Evolutionary conservation across 768 basidiomycete genomes (phyloP), one percentile per base, ranked within the genome.

Genomic region (Fistulinella prunicolor): DNA sequence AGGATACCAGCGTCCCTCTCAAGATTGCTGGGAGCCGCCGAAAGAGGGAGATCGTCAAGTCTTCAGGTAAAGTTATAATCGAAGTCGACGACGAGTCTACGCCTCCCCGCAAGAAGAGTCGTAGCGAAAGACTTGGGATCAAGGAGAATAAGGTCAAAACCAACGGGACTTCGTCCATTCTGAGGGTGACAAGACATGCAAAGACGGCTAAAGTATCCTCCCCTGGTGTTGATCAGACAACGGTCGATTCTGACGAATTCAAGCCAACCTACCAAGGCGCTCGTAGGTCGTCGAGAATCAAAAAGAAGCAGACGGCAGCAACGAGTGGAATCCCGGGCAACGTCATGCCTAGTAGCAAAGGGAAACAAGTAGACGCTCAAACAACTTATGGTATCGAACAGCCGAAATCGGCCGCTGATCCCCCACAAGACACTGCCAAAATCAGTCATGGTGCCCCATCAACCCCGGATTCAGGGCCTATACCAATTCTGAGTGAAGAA

Each of bases 151-250:
- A 34, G 12, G n/a, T 38, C 40, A 36, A 43, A 16, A 26, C 20
- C 26, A 42, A 43, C 13, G 39, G 47, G 35, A 43, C 26, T n/a
- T 26, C 21, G 4, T 44, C 55, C 7, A 40, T 23, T 17, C 42
- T 49, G 21, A 46, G 50, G 23, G 51, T 56, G 4, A 73, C 66
- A 46, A 70, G 63, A 50, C 66, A 64, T 49, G 60, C 60, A 3
- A 69, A 64, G 52, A 70, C 68, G 53, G 63, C 56, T 16, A 66
- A 67, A 29, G 54, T 56, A 21, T 64, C 71, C 6, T 69, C 73
- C 23, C 63, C 70, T 17, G 35, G 32, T 4, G 46, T 47, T 16
- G 44, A 32, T 44, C 40, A 42, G 2, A 48, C 45, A 6, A 36
- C 28, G 17, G 46, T 68, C 29, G 63, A 72, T 46, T 67, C 65